phyloP scores from a whole-genome alignment of 2,329 filamentous ascomycete genomes.

The Aspergillus piperis region DNA sequence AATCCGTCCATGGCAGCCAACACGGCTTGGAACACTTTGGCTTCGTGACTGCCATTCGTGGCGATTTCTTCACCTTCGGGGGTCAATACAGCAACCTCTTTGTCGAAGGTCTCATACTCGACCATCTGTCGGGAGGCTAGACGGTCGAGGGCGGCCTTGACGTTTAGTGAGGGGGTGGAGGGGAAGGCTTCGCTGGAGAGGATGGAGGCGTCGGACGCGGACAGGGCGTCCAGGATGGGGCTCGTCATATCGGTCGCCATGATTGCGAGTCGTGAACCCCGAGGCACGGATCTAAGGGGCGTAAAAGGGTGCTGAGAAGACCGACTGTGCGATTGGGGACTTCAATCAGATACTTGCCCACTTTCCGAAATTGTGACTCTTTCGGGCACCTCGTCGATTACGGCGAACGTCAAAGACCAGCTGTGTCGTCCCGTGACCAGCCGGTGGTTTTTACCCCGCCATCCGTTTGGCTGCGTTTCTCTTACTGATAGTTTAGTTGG shows the following conservation, averaged over 20 bases:
- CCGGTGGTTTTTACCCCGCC: constrained; percentile 18
- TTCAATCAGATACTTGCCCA: constrained; percentile 24
- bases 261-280: constrained; percentile 32
- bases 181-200: constrained; percentile 72
- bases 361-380: constrained; percentile 38
- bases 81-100: constrained; percentile 75
- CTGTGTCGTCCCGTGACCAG: constrained; percentile 23
- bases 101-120: constrained; percentile 77
- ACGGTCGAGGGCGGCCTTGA: constrained; percentile 88
- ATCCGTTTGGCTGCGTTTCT: constrained; percentile 4
- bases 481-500: too few species aligned
- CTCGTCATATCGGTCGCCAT: constrained; percentile 61
- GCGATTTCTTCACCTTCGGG: constrained; percentile 72
- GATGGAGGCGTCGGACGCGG: constrained; percentile 61
- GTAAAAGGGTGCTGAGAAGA: constrained; percentile 1
- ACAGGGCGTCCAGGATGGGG: constrained; percentile 67
- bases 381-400: constrained; percentile 26
- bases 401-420: constrained; percentile 30
- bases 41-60: constrained; percentile 76
- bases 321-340: constrained; percentile 15
- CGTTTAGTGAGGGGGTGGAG: constrained; percentile 61
- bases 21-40: constrained; percentile 76
- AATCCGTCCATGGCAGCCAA: constrained; percentile 74
- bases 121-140: constrained; percentile 84
- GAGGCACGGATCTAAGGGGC: constrained; percentile 19